These are phyloP conservation scores for Zychaea mexicana DNA, from an alignment of 371 early-diverging fungal species.

Conservation along the genomic window DNA sequence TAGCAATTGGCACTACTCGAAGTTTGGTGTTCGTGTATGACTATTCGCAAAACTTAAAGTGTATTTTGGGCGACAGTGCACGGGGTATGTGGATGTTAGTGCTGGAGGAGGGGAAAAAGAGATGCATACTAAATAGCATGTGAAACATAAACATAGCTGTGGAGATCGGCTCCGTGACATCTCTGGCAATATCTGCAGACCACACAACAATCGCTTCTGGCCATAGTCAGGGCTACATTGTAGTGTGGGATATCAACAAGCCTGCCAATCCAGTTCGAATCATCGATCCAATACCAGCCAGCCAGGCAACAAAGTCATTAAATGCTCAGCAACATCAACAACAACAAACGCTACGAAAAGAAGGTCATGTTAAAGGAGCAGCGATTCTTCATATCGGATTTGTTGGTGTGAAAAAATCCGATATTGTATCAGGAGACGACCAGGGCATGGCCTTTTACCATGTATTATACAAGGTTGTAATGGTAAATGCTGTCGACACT, in stretches of 20 bases:
- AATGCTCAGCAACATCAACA: constrained; percentile 31
- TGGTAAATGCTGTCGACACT: constrained; percentile 71
- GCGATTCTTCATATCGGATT: constrained; percentile 73
- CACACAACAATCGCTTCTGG: constrained; percentile 72
- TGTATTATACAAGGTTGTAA: constrained; percentile 63
- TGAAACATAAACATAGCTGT: constrained; percentile 34
- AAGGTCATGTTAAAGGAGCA: constrained; percentile 73
- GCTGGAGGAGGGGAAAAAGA: too few relatives aligned
- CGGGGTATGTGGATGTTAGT: constrained; percentile 46
- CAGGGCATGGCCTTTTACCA: constrained; percentile 81
- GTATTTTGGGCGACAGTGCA: constrained; percentile 59
- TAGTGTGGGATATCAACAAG: constrained; percentile 73
- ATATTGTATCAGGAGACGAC: constrained; percentile 75
- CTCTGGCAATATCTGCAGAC: constrained; percentile 73
- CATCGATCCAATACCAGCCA: constrained; percentile 54
- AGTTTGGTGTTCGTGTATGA: constrained; percentile 75
- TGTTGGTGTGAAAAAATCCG: constrained; percentile 65
- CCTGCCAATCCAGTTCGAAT: constrained; percentile 50
- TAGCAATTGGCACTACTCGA: constrained; percentile 78
- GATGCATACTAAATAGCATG: background rate
- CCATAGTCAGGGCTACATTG: constrained; percentile 71
- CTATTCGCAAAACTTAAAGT: constrained; percentile 66
- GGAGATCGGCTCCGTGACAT: constrained; percentile 73
- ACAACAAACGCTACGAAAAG: constrained; percentile 45
- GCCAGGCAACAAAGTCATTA: constrained; percentile 25